Base-by-base conservation (phyloP, 2,329 filamentous ascomycete species). In the Xylariaceae sp. region DNA sequence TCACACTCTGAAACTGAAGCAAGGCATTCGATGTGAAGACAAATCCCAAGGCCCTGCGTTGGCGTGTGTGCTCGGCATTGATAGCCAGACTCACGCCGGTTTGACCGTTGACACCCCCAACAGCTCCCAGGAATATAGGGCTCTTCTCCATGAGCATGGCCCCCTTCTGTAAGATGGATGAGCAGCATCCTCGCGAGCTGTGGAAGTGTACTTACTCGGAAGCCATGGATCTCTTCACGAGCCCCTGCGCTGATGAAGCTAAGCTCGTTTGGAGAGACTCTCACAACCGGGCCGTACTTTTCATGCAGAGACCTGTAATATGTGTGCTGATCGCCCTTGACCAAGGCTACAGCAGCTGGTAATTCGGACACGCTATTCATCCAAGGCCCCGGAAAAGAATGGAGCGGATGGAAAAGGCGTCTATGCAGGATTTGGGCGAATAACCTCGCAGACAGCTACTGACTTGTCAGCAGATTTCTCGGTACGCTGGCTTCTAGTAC, bases 181-280 rank as follows among this genome's bases (percentile, higher is more conserved):
- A 44, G 38, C 13, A 36, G 11, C 11, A 4, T 9, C 24, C 6
- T 13, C 13, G 3, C 11, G 9, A 6, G 11, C 2, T 17, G 7
- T 8, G 1, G 8, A 12, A 4, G 3, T 9, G 22, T 6, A 39
- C 53, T 28, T 44, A 59, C 57, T 7, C 50, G 49, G 36, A 51
- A 38, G 1, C 56, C 52, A 17, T 59, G 59, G 4, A 60, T 60
- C n/a, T 57, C 54, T 15, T 60, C 52, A 37, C 55, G 54, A 2
- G 57, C 57, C n/a, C 52, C 41, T 19, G 50, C 44, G 9, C 46
- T 45, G 36, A 51, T 48, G 37, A 60, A 60, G 34, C 48, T 55
- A n/a, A 60, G 42, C 33, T 60, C 57, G 24, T 57, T 48, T 2
- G 56, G 56, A 12, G 54, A 49, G 1, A 57, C 47, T 6, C 54